Evolutionary conservation across 1,139 yeast species (phyloP).

Genomic region (Hansenula sp.): DNA sequence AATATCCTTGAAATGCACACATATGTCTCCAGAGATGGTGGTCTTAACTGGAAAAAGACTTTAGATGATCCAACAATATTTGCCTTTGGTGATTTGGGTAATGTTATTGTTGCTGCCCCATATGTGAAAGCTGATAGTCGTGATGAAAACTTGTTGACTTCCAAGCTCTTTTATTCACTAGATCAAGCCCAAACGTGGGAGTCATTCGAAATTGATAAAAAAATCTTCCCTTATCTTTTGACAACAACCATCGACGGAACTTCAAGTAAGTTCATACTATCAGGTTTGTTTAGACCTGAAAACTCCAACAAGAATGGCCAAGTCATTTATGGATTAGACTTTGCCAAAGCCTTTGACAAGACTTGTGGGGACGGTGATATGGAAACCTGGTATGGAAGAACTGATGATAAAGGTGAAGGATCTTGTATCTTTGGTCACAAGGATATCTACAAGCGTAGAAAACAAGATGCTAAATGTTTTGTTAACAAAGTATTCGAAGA

Average conservation of each 20-base stretch:
- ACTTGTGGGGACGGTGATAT: slow-evolving; percentile 54
- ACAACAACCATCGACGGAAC: slow-evolving; percentile 75
- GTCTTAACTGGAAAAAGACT: slow-evolving; percentile 61
- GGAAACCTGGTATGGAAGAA: slow-evolving; percentile 66
- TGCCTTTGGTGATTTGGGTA: slow-evolving; percentile 79
- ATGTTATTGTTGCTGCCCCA: slow-evolving; percentile 62
- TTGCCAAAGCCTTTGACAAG: slow-evolving; percentile 51
- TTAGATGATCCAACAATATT: slow-evolving; percentile 52
- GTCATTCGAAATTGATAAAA: slow-evolving; percentile 41
- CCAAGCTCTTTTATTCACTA: slow-evolving; percentile 49
- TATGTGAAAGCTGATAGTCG: slow-evolving; percentile 21
- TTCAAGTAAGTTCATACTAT: slow-evolving; percentile 52
- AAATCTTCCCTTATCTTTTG: slow-evolving; percentile 41
- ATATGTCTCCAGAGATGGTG: slow-evolving; percentile 75
- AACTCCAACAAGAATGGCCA: slow-evolving; percentile 15
- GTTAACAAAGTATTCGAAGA: slow-evolving; percentile 60
- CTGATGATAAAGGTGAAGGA: slow-evolving; percentile 43
- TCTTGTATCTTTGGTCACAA: slow-evolving; percentile 71
- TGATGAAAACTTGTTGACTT: slow-evolving; percentile 23
- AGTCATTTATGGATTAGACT: slow-evolving; percentile 46
- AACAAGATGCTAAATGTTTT: slow-evolving; percentile 63
- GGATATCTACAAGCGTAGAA: slow-evolving; percentile 66
- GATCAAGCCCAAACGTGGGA: slow-evolving; percentile 76
- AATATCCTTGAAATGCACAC: slow-evolving; percentile 36
- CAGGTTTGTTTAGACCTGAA: slow-evolving; percentile 37